A percentile compares a stretch with the other conserved stretches of the same genome.
These are phyloP conservation scores for Aotearoamyces nothofagi DNA, from an alignment of 2,329 filamentous ascomycete genomes.

Conservation along the genomic window DNA sequence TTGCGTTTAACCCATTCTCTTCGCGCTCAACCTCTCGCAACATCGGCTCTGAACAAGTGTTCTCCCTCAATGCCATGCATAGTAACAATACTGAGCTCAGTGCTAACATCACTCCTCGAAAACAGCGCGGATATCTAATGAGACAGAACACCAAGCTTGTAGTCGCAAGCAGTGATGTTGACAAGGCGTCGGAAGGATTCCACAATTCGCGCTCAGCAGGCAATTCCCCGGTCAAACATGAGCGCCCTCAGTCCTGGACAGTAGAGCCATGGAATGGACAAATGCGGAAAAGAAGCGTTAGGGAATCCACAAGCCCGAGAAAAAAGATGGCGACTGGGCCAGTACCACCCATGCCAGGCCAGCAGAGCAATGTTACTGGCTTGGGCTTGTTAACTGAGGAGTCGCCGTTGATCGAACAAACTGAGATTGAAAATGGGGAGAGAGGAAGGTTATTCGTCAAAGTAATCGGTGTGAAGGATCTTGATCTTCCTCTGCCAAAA, in stretches of 20 bases:
- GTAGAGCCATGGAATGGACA: slow-evolving; percentile 95
- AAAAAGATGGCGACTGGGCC: slow-evolving; percentile 31
- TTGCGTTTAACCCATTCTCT: slow-evolving; percentile 35
- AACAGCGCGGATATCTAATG: slow-evolving; percentile 97
- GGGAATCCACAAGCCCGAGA: slow-evolving; percentile 36
- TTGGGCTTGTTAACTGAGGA: slow-evolving; percentile 51
- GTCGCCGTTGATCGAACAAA: slow-evolving; percentile 28
- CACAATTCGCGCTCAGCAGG: slow-evolving; percentile 41
- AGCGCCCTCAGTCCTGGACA: slow-evolving; percentile 82
- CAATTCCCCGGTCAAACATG: slow-evolving; percentile 58
- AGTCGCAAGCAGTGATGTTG: slow-evolving; percentile 58
- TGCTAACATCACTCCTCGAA: slow-evolving; percentile 48
- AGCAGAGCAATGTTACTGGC: slow-evolving; percentile 57
- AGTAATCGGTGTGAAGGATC: slow-evolving; percentile 93
- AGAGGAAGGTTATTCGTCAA: slow-evolving; percentile 91
- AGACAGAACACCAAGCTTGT: slow-evolving; percentile 96
- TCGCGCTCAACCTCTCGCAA: slow-evolving; percentile 9
- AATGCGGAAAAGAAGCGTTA: slow-evolving; percentile 48
- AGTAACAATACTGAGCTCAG: slow-evolving; percentile 12
- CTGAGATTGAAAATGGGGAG: slow-evolving; percentile 66
- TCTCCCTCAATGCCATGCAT: slow-evolving; percentile 11
- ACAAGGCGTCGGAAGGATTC: slow-evolving; percentile 46
- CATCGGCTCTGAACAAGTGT: slow-evolving; percentile 29
- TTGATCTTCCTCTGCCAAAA: slow-evolving; percentile 80
- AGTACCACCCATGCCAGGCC: slow-evolving; percentile 73